Conservation (phyloP, 2,329 filamentous ascomycete species). For the Aspergillus quadricinctus region DNA sequence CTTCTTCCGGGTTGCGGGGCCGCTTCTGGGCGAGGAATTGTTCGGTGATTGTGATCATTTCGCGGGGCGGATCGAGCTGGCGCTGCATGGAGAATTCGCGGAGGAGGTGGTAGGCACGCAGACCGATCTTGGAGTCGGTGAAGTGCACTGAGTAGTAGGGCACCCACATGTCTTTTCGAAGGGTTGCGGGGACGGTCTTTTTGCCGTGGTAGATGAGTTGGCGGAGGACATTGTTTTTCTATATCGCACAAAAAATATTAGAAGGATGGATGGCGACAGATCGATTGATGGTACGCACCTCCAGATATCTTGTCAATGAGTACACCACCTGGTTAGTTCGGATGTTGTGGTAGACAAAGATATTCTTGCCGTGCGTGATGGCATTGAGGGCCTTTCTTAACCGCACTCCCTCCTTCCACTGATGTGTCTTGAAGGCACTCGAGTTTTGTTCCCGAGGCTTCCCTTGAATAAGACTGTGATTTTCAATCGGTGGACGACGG, state of each 20-base stretch:
- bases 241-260: slow-evolving; percentile 4
- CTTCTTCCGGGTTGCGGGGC: slow-evolving; percentile 34
- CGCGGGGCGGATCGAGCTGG: slow-evolving; percentile 48
- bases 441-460: slow-evolving; percentile 35
- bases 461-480: slow-evolving; percentile 38
- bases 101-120: slow-evolving; percentile 54
- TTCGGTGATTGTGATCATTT: slow-evolving; percentile 45
- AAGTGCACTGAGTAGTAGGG: slow-evolving; percentile 58
- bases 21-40: slow-evolving; percentile 36
- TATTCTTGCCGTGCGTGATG: slow-evolving; percentile 52
- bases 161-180: slow-evolving; percentile 61
- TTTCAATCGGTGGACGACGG: slow-evolving; percentile 33
- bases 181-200: slow-evolving; percentile 54
- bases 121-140: slow-evolving; percentile 46
- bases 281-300: slow-evolving; percentile 40
- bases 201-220: slow-evolving; percentile 62
- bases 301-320: slow-evolving; percentile 53
- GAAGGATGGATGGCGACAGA: not conserved
- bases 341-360: slow-evolving; percentile 60
- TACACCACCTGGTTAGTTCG: slow-evolving; percentile 63
- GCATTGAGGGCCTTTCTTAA: slow-evolving; percentile 45
- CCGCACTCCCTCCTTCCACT: slow-evolving; percentile 34
- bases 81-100: slow-evolving; percentile 58
- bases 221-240: slow-evolving; percentile 50
- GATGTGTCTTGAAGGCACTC: slow-evolving; percentile 40